Percentiles rank a stretch among this genome's conserved stretches.
Evolutionary conservation across 2,329 filamentous ascomycete species (phyloP).

Genomic region (Neurospora sp.): DNA sequence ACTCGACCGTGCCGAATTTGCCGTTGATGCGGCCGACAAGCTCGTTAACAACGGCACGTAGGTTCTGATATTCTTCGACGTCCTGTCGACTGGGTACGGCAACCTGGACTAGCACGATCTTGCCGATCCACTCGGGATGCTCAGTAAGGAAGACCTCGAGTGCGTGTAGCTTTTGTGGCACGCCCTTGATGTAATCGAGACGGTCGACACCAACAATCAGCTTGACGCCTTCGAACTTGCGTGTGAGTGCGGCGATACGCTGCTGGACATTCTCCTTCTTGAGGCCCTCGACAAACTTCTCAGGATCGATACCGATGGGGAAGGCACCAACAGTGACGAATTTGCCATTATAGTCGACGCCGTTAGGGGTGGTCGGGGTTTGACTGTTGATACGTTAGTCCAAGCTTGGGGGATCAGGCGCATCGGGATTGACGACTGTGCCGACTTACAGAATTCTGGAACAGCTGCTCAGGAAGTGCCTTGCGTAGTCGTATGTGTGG

Average conservation of each 20-base stretch:
- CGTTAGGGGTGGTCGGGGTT: constrained; percentile 77
- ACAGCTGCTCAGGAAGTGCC: constrained; percentile 93
- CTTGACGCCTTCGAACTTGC: constrained; percentile 93
- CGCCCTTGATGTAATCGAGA: constrained; percentile 97
- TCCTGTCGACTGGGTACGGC: constrained; percentile 91
- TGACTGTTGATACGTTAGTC: constrained; percentile 29
- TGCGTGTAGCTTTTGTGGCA: constrained; percentile 93
- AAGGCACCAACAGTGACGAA: constrained; percentile 90
- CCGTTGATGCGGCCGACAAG: constrained; percentile 95
- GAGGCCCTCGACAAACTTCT: constrained; percentile 86
- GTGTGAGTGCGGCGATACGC: constrained; percentile 72
- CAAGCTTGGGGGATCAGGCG: not conserved
- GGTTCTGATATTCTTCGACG: constrained; percentile 95
- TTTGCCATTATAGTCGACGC: constrained; percentile 81
- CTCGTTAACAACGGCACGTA: constrained; percentile 92
- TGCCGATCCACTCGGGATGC: constrained; percentile 96
- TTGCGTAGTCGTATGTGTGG: constrained; percentile 98
- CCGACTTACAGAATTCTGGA: constrained; percentile 70
- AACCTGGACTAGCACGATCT: constrained; percentile 91
- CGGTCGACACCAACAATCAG: constrained; percentile 95
- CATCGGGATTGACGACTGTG: not conserved
- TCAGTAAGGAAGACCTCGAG: constrained; percentile 95
- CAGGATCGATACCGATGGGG: constrained; percentile 94
- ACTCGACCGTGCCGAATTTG: constrained; percentile 92
- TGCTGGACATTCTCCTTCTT: constrained; percentile 79